Evolutionary conservation across 2,329 filamentous ascomycete species (phyloP), one percentile per base, ranked within the genome.

Genomic region (Periconia sp.): DNA sequence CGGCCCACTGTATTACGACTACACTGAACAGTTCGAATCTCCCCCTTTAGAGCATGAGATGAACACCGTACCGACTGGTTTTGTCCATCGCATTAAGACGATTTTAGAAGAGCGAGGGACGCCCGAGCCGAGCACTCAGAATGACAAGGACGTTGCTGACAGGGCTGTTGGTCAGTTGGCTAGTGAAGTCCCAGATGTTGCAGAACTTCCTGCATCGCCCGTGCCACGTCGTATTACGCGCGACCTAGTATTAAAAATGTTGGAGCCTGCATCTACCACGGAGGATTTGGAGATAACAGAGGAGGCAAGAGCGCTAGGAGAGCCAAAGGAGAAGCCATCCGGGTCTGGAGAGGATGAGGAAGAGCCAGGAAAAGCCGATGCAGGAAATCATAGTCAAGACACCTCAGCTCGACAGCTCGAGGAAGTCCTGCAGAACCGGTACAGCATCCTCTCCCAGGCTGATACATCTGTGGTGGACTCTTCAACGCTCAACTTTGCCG

Each of bases 71-170:
- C 65, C 64, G 3, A 65, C 65, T 21, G 70, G 72, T 3, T 71
- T 73, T 31, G 68, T 73, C 9, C 65, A 70, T 42, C 68, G 63
- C n/a, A 69, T 73, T 48, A 72, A 68, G 43, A 70, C 66, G 5
- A 69, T 74, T 45, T 57, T 75, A 9, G 72, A 76, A 56, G 73
- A 68, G 33, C 50, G 42, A 26, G 48, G 34, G 32, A 51, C 42
- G n/a, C 17, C 31, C 28, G 52, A 52, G 19, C 40, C 39, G 17
- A 31, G 33, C 29, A 24, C 40, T 18, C 52, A 44, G 33, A 48
- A 36, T 15, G 25, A 35, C 16, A 51, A 45, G 21, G 42, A 25
- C 23, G 29, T 43, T n/a, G 26, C 29, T 24, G 29, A 34, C 23
- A 18, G 38, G 7, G 18, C 28, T 31, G 43, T 40, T 19, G 54